Conservation (phyloP, 306 rosid species). For the Fragaria iinumae region DNA sequence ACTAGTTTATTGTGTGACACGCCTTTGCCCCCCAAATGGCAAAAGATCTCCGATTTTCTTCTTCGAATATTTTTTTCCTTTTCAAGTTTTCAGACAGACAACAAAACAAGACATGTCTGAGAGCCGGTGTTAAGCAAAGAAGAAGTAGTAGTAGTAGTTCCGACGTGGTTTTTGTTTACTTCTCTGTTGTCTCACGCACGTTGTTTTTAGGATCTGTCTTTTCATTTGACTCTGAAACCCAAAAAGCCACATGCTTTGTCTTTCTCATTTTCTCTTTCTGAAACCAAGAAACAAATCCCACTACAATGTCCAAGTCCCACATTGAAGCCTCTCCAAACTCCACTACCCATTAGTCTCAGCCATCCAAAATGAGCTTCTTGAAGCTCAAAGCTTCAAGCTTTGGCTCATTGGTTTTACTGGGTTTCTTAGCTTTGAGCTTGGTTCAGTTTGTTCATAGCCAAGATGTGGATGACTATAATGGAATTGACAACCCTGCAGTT, state of each 20-base stretch:
- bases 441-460: slow-evolving; percentile 45
- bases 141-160: not conserved
- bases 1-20: not conserved
- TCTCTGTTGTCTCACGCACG: slow-evolving; percentile 13
- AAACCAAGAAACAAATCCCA: slow-evolving; percentile 6
- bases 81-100: not conserved
- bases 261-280: not conserved
- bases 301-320: slow-evolving; percentile 16
- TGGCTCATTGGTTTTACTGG: slow-evolving; percentile 21
- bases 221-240: slow-evolving; percentile 1
- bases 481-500: slow-evolving; percentile 56
- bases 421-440: slow-evolving; percentile 41
- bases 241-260: not conserved
- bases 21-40: slow-evolving; percentile 5
- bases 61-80: too few species aligned
- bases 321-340: slow-evolving; percentile 2
- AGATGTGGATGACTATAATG: slow-evolving; percentile 40
- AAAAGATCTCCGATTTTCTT: too few species aligned
- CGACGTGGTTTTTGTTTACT: slow-evolving; percentile 37
- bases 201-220: not conserved
- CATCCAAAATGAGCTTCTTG: slow-evolving; percentile 30
- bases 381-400: slow-evolving; percentile 18
- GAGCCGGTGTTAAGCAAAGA: slow-evolving; percentile 4
- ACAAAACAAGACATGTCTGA: slow-evolving; percentile 15
- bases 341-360: not conserved